These are phyloP conservation scores for Daldinia sp. DNA, from an alignment of 2,329 filamentous ascomycete genomes.

Conservation along the genomic window DNA sequence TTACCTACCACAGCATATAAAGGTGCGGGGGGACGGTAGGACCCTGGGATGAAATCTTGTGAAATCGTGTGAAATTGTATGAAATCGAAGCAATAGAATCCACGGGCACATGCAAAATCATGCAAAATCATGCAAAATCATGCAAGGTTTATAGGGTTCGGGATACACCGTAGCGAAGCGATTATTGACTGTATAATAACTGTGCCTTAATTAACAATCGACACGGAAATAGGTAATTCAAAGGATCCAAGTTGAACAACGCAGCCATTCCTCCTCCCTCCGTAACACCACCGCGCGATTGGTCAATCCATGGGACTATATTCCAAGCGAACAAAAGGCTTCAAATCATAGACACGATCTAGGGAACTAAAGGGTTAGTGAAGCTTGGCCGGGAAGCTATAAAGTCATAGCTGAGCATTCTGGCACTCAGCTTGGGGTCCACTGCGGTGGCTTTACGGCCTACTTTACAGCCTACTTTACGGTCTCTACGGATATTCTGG, in stretches of 20 bases:
- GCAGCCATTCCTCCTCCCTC: neutral
- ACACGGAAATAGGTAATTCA: neutral
- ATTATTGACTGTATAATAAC: neutral
- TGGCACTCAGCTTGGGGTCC: neutral
- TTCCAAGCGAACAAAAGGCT: neutral
- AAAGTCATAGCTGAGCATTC: neutral
- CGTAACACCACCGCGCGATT: neutral
- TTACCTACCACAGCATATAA: neutral
- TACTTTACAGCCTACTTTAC: too few relatives aligned
- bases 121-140: neutral
- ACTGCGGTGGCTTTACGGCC: too few relatives aligned
- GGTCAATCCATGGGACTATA: neutral
- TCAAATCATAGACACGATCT: neutral
- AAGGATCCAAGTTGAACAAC: neutral
- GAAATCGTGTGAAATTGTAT: neutral
- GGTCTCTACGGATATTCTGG: too few relatives aligned
- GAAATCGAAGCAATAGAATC: too few relatives aligned
- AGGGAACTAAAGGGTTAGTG: neutral
- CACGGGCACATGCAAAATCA: neutral
- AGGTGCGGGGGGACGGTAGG: constrained; percentile 20
- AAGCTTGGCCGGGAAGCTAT: neutral
- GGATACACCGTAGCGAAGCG: neutral
- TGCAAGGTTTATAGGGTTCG: neutral
- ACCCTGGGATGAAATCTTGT: neutral
- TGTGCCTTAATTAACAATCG: neutral